A percentile compares a stretch with the other conserved stretches of the same genome.
Conservation (phyloP, 2,329 filamentous ascomycete genomes). For the Graphilbum ipis-grandicollis region DNA sequence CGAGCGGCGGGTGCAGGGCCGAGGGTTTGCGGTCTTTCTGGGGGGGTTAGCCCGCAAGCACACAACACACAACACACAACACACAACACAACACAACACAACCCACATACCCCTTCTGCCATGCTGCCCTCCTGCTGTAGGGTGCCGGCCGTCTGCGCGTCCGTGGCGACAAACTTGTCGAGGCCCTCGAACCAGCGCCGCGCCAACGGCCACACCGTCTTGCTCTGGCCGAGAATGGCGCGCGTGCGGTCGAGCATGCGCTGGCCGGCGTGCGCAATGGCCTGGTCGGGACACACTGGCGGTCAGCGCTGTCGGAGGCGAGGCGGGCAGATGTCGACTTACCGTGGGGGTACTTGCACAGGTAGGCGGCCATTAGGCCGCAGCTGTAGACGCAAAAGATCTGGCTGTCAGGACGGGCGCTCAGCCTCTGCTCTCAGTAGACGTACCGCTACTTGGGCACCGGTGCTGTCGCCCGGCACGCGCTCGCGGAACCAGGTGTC, state of each 20-base stretch:
- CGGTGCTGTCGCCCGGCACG: conserved; percentile 26
- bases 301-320: neutral
- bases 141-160: conserved; percentile 16
- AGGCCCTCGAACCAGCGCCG: conserved; percentile 28
- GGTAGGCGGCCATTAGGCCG: conserved; percentile 29
- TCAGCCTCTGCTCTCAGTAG: neutral
- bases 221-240: conserved; percentile 26
- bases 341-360: conserved; percentile 23
- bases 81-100: neutral
- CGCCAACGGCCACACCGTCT: conserved; percentile 31
- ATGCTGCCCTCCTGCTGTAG: conserved; percentile 23
- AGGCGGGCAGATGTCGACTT: neutral
- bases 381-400: conserved; percentile 35
- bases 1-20: conserved; percentile 8
- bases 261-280: conserved; percentile 21
- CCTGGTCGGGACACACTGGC: conserved; percentile 22
- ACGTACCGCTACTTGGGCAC: conserved; percentile 30
- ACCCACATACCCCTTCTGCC: conserved; percentile 24
- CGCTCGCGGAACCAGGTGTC: conserved; percentile 28
- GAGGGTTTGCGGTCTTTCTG: conserved; percentile 12
- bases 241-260: conserved; percentile 26
- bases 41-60: neutral
- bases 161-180: conserved; percentile 22
- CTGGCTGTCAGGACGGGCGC: conserved; percentile 7
- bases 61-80: neutral